Percentiles rank a stretch among this genome's conserved stretches.
Evolutionary conservation across 352 stramenopile genomes (phyloP).

Genomic region (Globisporangium uncinulatum): DNA sequence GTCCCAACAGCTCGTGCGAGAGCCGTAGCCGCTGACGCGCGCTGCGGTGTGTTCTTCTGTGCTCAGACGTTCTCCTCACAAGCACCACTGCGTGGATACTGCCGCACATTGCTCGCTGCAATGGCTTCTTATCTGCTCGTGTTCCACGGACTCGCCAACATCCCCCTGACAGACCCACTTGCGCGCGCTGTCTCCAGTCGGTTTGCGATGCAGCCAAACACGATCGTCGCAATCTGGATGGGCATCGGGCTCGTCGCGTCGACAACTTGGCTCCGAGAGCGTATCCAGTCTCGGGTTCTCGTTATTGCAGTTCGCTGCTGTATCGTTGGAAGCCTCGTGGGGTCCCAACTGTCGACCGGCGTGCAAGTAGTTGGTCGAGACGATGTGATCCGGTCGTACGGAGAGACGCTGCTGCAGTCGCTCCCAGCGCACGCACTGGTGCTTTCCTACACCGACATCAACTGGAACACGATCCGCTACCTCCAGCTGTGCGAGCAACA

Average conservation of each 20-base stretch:
- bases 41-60: not conserved
- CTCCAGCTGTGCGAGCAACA: conserved; percentile 53
- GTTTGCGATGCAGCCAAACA: conserved; percentile 90
- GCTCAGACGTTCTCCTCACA: not conserved
- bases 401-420: conserved; percentile 31
- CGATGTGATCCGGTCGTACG: conserved; percentile 34
- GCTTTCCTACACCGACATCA: conserved; percentile 77
- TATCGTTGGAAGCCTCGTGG: conserved; percentile 5
- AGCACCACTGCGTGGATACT: not conserved
- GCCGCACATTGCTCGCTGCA: conserved; percentile 32
- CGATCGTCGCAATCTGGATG: conserved; percentile 77
- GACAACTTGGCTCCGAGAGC: conserved; percentile 8
- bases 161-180: conserved; percentile 83
- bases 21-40: not conserved
- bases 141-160: conserved; percentile 91
- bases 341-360: conserved; percentile 14
- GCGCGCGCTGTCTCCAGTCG: conserved; percentile 86
- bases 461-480: conserved; percentile 80
- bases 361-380: not conserved
- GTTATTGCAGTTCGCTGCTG: conserved; percentile 8
- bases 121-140: conserved; percentile 81
- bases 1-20: too few relatives aligned
- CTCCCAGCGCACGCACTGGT: conserved; percentile 45
- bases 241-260: conserved; percentile 49
- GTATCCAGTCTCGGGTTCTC: not conserved